Base-by-base conservation (phyloP, 2,329 filamentous ascomycete species). In the Aspergillus spinulosporus region DNA sequence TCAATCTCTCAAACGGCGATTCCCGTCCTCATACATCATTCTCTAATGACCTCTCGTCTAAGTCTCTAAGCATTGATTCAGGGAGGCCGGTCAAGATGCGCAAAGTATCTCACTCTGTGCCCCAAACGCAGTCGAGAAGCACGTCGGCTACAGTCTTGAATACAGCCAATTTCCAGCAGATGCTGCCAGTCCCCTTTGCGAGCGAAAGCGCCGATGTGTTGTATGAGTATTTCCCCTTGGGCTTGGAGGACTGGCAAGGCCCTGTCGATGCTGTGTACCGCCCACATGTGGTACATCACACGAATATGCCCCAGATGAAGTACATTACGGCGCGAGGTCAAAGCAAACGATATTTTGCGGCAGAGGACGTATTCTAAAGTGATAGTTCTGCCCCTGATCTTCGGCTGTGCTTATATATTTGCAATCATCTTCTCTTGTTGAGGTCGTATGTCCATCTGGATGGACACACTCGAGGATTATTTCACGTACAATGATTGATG, bases 221-320 rank as follows among this genome's bases (percentile, higher is more conserved):
- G 14, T 97, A 97, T 70, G 92, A 97, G 75, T 97, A 97, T 70
- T 97, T 97, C 62, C 92, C 92, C 0, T 80, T 97, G 12, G 92
- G 88, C 48, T 77, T 96, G 57, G 92, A 97, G 71, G 92, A 97
- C 68, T 97, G 84, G 87, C 91, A 92, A 84, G 89, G 89, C 2
- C 91, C 90, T 0, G 90, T 95, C 3, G 91, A 96, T 72, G 91
- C 91, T 4, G 88, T 96, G n/a, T 96, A 96, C 71, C 82, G 91
- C 48, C 93, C 92, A 4, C 92, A 97, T 71, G 90, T 96, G 12
- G 92, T 97, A 2, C 93, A 97, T 74, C 92, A 97, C 70, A 93
- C 89, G 12, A 82, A 71, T 46, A 79, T 88, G 47, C 86, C 87
- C 3, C 87, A 90, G 64, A 80, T 88, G 65, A 89, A 89, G 68